These are phyloP conservation scores for Verticillium nubilum DNA, from an alignment of 2,329 filamentous ascomycete species.

Conservation along the genomic window DNA sequence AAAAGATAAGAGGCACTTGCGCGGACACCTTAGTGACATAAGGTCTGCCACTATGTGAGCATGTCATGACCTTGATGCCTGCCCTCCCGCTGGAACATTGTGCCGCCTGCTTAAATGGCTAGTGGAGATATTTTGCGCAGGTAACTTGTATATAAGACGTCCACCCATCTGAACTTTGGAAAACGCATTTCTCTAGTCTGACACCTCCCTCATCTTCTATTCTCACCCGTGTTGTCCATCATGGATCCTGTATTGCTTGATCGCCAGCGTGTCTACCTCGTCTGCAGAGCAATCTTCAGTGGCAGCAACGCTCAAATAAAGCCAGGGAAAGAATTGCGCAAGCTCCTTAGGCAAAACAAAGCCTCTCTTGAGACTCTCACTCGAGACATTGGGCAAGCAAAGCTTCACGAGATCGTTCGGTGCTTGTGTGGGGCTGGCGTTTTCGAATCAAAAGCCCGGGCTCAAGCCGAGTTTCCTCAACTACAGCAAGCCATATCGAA, in stretches of 20 bases:
- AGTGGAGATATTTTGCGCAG: too few relatives aligned
- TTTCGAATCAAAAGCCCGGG: conserved; percentile 25
- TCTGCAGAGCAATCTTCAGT: conserved; percentile 19
- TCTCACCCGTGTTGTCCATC: background rate
- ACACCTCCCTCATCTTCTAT: background rate
- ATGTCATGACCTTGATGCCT: too few relatives aligned
- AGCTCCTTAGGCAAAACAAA: conserved; percentile 13
- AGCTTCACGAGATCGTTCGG: conserved; percentile 15
- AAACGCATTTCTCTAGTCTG: background rate
- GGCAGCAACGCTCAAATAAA: conserved; percentile 18
- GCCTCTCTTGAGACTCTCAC: conserved; percentile 10
- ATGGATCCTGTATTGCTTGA: background rate
- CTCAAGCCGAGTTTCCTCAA: conserved; percentile 26
- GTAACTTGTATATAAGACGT: too few relatives aligned
- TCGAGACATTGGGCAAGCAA: conserved; percentile 10
- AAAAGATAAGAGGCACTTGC: too few relatives aligned
- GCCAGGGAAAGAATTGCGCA: conserved; percentile 15
- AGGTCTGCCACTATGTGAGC: too few relatives aligned
- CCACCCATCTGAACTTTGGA: background rate
- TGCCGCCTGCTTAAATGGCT: too few relatives aligned
- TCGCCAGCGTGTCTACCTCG: conserved; percentile 18
- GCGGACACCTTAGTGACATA: too few relatives aligned
- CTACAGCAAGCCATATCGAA: conserved; percentile 20
- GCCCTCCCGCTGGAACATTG: too few relatives aligned
- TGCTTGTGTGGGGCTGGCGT: conserved; percentile 17